Percentiles rank a stretch among this genome's conserved stretches.
Evolutionary conservation across 2,329 filamentous ascomycete species (phyloP).

Genomic region (Juglanconis sp.): DNA sequence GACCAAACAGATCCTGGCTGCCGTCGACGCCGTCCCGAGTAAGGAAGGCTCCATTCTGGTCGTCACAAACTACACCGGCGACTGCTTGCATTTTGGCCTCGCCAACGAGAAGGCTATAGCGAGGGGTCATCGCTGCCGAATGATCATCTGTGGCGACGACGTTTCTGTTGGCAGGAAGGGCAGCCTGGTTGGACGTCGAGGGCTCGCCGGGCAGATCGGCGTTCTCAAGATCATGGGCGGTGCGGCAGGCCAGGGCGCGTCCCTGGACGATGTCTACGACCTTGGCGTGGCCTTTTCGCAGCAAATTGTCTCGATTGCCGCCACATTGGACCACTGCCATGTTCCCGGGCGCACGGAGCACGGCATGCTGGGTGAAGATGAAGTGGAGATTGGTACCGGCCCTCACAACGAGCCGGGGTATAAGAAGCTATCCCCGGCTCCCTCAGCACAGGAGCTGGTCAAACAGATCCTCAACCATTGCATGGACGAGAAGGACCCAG

Average conservation of each 20-base stretch:
- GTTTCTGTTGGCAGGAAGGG: constrained; percentile 59
- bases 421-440: constrained; percentile 51
- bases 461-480: constrained; percentile 58
- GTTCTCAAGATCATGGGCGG: constrained; percentile 57
- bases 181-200: constrained; percentile 58
- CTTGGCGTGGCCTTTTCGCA: constrained; percentile 47
- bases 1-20: constrained; percentile 60
- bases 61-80: constrained; percentile 64
- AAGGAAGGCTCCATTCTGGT: constrained; percentile 56
- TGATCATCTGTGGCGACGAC: constrained; percentile 63
- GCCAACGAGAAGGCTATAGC: constrained; percentile 57
- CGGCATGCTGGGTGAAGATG: constrained; percentile 44
- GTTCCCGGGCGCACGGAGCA: constrained; percentile 51
- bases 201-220: constrained; percentile 58
- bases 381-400: constrained; percentile 63
- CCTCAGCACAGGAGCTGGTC: constrained; percentile 46
- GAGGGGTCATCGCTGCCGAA: constrained; percentile 49
- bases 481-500: constrained; percentile 53
- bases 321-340: constrained; percentile 60
- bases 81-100: constrained; percentile 60
- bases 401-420: constrained; percentile 66
- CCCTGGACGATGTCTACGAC: constrained; percentile 47
- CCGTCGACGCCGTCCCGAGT: constrained; percentile 53
- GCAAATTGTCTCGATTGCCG: constrained; percentile 55
- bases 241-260: constrained; percentile 43